phyloP scores from a whole-genome alignment of 257 asterid genomes.

The Solanum corneliomulleri region DNA sequence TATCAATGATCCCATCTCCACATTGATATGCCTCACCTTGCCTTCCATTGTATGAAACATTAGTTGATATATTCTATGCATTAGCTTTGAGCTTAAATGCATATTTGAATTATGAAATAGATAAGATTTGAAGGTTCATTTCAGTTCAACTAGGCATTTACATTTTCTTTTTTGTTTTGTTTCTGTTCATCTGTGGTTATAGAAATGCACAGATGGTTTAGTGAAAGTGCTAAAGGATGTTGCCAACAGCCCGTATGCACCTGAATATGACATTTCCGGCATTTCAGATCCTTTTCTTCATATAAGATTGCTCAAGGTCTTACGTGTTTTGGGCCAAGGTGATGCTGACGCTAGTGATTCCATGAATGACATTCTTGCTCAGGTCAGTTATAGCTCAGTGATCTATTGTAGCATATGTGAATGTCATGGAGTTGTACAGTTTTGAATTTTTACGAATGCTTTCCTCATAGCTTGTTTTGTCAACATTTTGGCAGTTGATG shows the following conservation, averaged over 20 bases:
- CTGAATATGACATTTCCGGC: slow-evolving; percentile 95
- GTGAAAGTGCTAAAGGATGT: slow-evolving; percentile 80
- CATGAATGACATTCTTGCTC: slow-evolving; percentile 98
- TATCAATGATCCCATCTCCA: background rate
- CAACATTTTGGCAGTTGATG: background rate
- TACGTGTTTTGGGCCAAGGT: slow-evolving; percentile 82
- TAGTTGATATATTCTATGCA: background rate
- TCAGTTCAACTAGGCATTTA: background rate
- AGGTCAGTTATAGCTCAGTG: slow-evolving; percentile 35
- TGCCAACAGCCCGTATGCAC: slow-evolving; percentile 89
- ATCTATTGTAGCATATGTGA: background rate
- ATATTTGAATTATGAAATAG: background rate
- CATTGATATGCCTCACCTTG: background rate
- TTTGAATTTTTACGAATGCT: background rate
- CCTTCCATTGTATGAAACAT: background rate
- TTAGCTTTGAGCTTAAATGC: background rate
- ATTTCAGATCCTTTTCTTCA: slow-evolving; percentile 94
- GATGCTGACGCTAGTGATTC: slow-evolving; percentile 90
- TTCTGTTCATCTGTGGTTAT: slow-evolving; percentile 9
- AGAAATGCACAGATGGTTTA: slow-evolving; percentile 89
- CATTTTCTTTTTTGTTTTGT: background rate
- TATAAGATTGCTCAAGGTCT: slow-evolving; percentile 69
- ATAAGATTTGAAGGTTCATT: background rate
- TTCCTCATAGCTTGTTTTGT: background rate
- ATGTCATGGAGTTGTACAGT: background rate